These are phyloP conservation scores for Craspedostauros australis DNA, from an alignment of 108 stramenopile species.

Conservation along the genomic window DNA sequence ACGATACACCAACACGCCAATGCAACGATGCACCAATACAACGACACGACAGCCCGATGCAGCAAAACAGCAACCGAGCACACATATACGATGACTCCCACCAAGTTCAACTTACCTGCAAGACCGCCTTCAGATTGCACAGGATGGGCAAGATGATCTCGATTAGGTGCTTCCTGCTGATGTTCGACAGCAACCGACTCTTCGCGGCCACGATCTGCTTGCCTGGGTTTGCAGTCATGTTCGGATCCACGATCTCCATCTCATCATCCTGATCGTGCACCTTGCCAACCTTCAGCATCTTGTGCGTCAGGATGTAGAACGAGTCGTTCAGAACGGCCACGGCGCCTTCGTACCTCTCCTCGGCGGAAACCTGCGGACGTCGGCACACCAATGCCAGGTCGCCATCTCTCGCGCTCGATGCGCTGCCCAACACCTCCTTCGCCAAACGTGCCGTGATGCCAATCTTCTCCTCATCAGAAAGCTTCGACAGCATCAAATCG, in stretches of 20 bases:
- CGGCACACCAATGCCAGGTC: slow-evolving; percentile 63
- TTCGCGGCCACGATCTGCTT: slow-evolving; percentile 67
- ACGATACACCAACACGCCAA: too few relatives aligned
- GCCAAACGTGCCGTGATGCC: slow-evolving; percentile 81
- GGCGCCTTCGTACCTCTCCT: slow-evolving; percentile 33
- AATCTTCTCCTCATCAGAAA: slow-evolving; percentile 89
- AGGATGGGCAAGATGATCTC: slow-evolving; percentile 90
- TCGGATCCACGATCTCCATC: slow-evolving; percentile 39
- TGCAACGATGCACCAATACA: too few relatives aligned
- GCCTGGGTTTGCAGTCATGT: slow-evolving; percentile 38
- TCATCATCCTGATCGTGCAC: slow-evolving; percentile 53
- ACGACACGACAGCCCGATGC: too few relatives aligned
- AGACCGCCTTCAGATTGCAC: slow-evolving; percentile 75
- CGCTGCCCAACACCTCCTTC: slow-evolving; percentile 79
- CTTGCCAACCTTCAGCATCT: slow-evolving; percentile 56
- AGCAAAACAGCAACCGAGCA: too few relatives aligned
- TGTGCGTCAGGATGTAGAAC: slow-evolving; percentile 50
- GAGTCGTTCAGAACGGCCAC: slow-evolving; percentile 66
- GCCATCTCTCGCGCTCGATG: slow-evolving; percentile 49
- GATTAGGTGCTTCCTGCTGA: slow-evolving; percentile 85
- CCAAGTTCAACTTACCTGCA: too few relatives aligned
- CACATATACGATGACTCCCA: too few relatives aligned
- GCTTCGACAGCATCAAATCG: slow-evolving; percentile 67
- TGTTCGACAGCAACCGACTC: slow-evolving; percentile 75
- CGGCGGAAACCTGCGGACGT: slow-evolving; percentile 17